A percentile compares a stretch with the other conserved stretches of the same genome.
phyloP scores from a whole-genome alignment of 495 filamentous ascomycete genomes.

The Xylaria castorea region DNA sequence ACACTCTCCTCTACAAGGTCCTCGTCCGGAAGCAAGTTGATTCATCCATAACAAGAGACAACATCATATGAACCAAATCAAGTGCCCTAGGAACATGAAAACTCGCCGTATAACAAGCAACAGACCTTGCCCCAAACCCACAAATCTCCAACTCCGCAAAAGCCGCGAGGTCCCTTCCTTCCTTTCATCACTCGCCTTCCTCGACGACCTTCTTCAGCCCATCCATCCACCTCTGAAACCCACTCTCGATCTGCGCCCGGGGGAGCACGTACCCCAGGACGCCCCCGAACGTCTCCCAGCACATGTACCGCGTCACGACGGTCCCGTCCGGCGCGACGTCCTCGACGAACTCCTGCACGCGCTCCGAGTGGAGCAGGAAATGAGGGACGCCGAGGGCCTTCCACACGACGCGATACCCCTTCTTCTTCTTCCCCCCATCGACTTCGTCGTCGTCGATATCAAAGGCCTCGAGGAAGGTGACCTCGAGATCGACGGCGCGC shows the following conservation, averaged over 20 bases:
- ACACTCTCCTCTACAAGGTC: not conserved
- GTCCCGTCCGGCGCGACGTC: conserved; percentile 23
- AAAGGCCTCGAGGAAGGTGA: conserved; percentile 42
- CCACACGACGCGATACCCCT: conserved; percentile 46
- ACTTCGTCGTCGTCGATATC: conserved; percentile 27
- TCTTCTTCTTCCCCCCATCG: conserved; percentile 10
- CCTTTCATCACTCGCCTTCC: conserved; percentile 17
- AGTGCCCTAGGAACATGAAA: not conserved
- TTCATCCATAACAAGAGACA: not conserved
- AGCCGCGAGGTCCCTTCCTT: too few species aligned
- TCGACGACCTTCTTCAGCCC: conserved; percentile 43
- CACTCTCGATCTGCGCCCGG: conserved; percentile 35
- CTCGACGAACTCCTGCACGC: conserved; percentile 49
- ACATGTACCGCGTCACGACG: conserved; percentile 32
- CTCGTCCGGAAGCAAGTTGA: not conserved
- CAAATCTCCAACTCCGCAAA: not conserved
- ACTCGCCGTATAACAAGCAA: not conserved
- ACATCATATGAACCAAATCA: not conserved
- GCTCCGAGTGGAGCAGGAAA: conserved; percentile 44
- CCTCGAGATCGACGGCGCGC: conserved; percentile 32
- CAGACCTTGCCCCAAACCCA: not conserved
- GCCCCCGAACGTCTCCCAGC: conserved; percentile 53
- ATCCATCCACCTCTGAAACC: conserved; percentile 42
- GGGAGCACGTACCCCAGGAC: conserved; percentile 40
- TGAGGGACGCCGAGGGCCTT: conserved; percentile 27